A percentile compares a stretch with the other conserved stretches of the same genome.
Evolutionary conservation across 495 filamentous ascomycete species (phyloP).

Genomic region (Lepidopterella palustris): DNA sequence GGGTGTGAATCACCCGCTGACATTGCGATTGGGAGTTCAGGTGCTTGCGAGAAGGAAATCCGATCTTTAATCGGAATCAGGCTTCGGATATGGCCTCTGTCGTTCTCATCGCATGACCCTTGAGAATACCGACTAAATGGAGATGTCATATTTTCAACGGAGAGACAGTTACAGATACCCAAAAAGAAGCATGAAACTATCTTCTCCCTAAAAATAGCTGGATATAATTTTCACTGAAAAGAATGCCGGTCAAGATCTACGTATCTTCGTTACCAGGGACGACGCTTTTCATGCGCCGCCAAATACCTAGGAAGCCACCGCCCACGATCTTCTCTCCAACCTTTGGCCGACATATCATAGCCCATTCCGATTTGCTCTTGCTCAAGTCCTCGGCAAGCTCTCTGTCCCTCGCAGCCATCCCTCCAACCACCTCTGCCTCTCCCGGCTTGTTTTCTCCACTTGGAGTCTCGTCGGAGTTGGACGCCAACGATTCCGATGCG

Average conservation of each 20-base stretch:
- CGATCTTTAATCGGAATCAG: too few species aligned
- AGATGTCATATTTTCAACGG: too few species aligned
- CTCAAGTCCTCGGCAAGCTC: slow-evolving; percentile 22
- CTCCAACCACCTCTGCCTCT: slow-evolving; percentile 11
- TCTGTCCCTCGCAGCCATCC: slow-evolving; percentile 16
- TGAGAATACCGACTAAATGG: too few species aligned
- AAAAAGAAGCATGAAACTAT: too few species aligned
- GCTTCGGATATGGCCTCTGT: too few species aligned
- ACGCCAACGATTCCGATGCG: not conserved
- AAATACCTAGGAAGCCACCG: slow-evolving; percentile 67
- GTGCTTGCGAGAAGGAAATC: too few species aligned
- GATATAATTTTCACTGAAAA: not conserved
- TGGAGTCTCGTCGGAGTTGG: not conserved
- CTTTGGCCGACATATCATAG: slow-evolving; percentile 64
- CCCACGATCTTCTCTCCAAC: slow-evolving; percentile 55
- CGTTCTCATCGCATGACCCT: too few species aligned
- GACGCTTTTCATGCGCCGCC: slow-evolving; percentile 43
- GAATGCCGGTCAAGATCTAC: not conserved
- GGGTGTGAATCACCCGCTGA: too few species aligned
- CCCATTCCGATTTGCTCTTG: slow-evolving; percentile 37
- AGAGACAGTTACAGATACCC: too few species aligned
- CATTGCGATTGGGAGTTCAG: too few species aligned
- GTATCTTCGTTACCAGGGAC: not conserved
- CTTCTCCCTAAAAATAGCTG: too few species aligned
- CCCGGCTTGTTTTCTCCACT: not conserved